Conservation (phyloP, 768 basidiomycete species). For the Chiua virens region DNA sequence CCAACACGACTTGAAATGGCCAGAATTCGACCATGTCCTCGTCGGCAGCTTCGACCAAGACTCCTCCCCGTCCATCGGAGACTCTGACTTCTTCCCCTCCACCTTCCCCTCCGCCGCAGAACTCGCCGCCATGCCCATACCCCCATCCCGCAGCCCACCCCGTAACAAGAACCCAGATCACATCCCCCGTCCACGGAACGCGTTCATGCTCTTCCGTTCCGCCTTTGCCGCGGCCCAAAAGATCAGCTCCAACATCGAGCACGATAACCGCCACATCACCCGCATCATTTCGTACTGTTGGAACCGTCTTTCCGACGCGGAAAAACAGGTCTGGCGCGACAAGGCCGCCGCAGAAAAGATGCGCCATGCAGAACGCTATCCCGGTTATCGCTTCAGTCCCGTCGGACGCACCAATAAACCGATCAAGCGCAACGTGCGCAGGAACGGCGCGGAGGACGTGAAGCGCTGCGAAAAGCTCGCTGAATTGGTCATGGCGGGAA, state of each 20-base stretch:
- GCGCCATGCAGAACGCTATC: conserved; percentile 48
- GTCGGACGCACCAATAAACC: conserved; percentile 42
- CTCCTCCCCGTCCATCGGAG: conserved; percentile 6
- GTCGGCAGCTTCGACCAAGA: conserved; percentile 4
- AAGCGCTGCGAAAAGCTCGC: conserved; percentile 52
- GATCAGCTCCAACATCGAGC: conserved; percentile 48
- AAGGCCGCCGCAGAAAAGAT: conserved; percentile 53
- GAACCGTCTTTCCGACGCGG: conserved; percentile 49
- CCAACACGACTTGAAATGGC: conserved; percentile 25
- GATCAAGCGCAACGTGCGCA: conserved; percentile 50
- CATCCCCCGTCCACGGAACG: conserved; percentile 40
- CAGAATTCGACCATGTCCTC: conserved; percentile 21
- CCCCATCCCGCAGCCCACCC: conserved; percentile 26
- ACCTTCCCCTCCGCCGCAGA: conserved; percentile 17
- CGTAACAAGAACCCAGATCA: conserved; percentile 41
- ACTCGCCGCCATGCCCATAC: conserved; percentile 30
- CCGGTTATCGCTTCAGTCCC: conserved; percentile 57
- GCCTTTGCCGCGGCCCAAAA: conserved; percentile 56
- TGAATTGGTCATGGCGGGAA: conserved; percentile 49
- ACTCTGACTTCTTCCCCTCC: not conserved
- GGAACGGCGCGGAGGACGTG: conserved; percentile 49
- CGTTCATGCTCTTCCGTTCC: conserved; percentile 60
- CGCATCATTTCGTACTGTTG: conserved; percentile 56
- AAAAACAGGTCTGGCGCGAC: conserved; percentile 51
- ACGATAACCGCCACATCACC: conserved; percentile 58